Conservation (phyloP, 1,139 yeast genomes). For the Yamadazyma jaroonii region DNA sequence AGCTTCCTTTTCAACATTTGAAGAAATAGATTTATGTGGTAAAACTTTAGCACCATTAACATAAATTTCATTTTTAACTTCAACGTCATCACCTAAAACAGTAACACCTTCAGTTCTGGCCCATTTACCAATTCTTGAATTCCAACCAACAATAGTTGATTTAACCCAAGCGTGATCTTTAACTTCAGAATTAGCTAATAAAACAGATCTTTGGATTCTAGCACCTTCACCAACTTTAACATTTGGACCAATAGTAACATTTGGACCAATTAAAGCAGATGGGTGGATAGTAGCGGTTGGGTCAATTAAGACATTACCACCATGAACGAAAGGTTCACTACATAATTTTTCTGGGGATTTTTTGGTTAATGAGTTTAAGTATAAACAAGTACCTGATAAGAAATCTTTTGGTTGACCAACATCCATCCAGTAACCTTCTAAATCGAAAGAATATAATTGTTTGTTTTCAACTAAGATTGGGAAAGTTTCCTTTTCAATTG, state of each 20-base stretch:
- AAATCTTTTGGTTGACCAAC: slow-evolving; percentile 99
- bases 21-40: slow-evolving; percentile 96
- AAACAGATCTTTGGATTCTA: slow-evolving; percentile 93
- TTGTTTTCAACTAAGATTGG: slow-evolving; percentile 89
- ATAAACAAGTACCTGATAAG: slow-evolving; percentile 92
- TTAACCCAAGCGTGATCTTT: slow-evolving; percentile 98
- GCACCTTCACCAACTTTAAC: slow-evolving; percentile 98
- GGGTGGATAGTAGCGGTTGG: slow-evolving; percentile 93
- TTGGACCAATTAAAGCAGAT: slow-evolving; percentile 95
- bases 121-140: slow-evolving; percentile 98
- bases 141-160: slow-evolving; percentile 98
- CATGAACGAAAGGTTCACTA: slow-evolving; percentile 65
- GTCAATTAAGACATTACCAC: slow-evolving; percentile 92
- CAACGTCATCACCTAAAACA: slow-evolving; percentile 98
- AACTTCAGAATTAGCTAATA: slow-evolving; percentile 85
- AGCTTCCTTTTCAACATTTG: slow-evolving; percentile 95
- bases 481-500: slow-evolving; percentile 99
- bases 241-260: slow-evolving; percentile 97
- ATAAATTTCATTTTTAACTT: slow-evolving; percentile 96
- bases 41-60: slow-evolving; percentile 98
- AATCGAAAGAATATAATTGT: slow-evolving; percentile 89
- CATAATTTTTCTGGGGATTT: slow-evolving; percentile 71
- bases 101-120: slow-evolving; percentile 98
- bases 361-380: slow-evolving; percentile 83
- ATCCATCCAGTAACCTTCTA: slow-evolving; percentile 99